A percentile compares a stretch with the other conserved stretches of the same genome.
phyloP scores from a whole-genome alignment of 129 eudicot genomes.

The Pittosporum tobira region DNA sequence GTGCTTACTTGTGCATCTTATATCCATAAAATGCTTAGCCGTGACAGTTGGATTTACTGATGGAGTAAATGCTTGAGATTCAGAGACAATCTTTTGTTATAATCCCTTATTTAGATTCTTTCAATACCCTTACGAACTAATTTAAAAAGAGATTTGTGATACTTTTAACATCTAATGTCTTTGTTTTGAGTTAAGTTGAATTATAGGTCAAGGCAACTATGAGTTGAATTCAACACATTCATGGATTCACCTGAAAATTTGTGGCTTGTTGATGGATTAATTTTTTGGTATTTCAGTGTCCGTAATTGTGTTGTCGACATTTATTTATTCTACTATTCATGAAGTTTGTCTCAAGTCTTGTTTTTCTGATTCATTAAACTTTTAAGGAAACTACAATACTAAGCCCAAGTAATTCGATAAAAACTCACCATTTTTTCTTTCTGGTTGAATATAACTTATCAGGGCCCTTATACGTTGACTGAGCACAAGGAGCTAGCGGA shows the following conservation, averaged over 20 bases:
- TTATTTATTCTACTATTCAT: no score
- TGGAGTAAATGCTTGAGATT: not conserved
- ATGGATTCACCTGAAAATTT: no score
- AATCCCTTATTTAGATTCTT: no score
- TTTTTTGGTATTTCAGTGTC: no score
- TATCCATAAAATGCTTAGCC: constrained; percentile 1
- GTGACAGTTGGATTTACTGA: not conserved
- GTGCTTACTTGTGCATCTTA: not conserved
- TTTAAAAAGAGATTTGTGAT: not conserved
- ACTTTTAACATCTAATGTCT: no score
- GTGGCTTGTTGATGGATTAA: no score
- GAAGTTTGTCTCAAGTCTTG: not conserved
- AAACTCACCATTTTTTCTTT: not conserved
- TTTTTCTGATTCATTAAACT: not conserved
- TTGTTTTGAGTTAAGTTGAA: not conserved
- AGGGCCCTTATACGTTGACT: constrained; percentile 81
- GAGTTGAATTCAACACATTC: no score
- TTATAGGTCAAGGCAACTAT: no score
- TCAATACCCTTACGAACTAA: not conserved
- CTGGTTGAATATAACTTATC: constrained; percentile 11
- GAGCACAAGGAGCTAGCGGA: constrained; percentile 58
- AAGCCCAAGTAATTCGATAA: not conserved
- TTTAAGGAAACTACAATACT: not conserved
- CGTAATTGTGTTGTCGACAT: no score
- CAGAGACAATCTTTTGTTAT: no score